A percentile compares a stretch with the other conserved stretches of the same genome.
Conservation (phyloP, 352 stramenopile genomes). For the Globisporangium paroecandrum region DNA sequence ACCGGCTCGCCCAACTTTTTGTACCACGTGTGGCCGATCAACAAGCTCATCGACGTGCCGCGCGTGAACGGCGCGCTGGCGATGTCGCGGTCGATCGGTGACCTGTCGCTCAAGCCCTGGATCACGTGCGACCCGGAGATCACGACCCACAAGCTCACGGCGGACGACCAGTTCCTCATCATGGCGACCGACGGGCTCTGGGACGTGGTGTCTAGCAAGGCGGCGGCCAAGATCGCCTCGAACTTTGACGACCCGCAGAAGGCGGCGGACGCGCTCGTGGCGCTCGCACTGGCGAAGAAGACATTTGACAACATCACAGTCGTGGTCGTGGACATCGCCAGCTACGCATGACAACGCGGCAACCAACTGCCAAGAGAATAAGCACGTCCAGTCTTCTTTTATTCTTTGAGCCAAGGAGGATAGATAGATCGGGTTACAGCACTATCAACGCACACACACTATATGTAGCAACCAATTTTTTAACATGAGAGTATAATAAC, state of each 20-base stretch:
- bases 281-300: constrained; percentile 45
- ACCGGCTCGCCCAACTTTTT: constrained; percentile 64
- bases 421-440: not conserved
- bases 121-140: constrained; percentile 82
- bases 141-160: constrained; percentile 49
- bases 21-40: constrained; percentile 73
- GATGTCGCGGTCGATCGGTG: constrained; percentile 82
- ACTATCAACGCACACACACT: not conserved
- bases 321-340: constrained; percentile 62
- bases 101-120: constrained; percentile 69
- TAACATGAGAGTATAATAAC: not conserved
- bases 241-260: constrained; percentile 50
- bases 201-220: constrained; percentile 75
- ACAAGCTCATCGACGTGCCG: constrained; percentile 71
- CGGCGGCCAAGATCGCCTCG: constrained; percentile 52
- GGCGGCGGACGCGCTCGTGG: constrained; percentile 56
- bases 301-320: constrained; percentile 82
- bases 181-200: constrained; percentile 80
- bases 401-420: not conserved
- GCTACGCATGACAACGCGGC: constrained; percentile 34
- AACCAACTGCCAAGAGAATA: constrained; percentile 3
- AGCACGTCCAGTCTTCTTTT: not conserved
- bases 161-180: constrained; percentile 72
- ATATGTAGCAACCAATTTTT: not conserved
- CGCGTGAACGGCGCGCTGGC: constrained; percentile 77